Evolutionary conservation across 768 basidiomycete species (phyloP), one percentile per base, ranked within the genome.

Genomic region (Antrodiella citrinella): DNA sequence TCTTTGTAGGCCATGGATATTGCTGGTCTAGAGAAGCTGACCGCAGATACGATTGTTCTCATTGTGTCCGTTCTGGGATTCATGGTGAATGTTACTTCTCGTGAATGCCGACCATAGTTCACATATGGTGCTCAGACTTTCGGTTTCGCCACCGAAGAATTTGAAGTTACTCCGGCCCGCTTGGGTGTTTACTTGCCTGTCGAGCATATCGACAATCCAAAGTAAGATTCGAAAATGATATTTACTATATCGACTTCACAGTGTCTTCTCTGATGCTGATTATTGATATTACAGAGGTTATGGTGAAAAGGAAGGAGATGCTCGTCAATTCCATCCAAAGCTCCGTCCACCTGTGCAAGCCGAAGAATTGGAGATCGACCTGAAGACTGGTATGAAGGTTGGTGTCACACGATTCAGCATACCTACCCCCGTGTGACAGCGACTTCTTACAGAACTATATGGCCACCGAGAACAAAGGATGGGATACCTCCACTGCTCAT

Each of bases 191-290:
- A 88, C 63, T 73, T 86, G 1, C 84, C 84, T 3, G 78, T 81
- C 9, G 81, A 86, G 69, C 86, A 87, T 58, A 86, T 87, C 55
- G 85, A 90, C 60, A 88, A 88, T 56, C 86, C 86, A 1, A 85
- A 82, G 77, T 78, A 57, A 45, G 68, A 47, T 1, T 13, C 30
- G 7, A 35, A n/a, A n/a, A n/a, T n/a, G n/a, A n/a, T n/a, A n/a
- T n/a, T n/a, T n/a, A n/a, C n/a, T n/a, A 38, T 38, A 38, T 43
- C 41, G 18, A 9, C 41, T 43, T 22, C 18, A 9, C n/a, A n/a
- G 41, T 45, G 18, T 56, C 13, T 12, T 22, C n/a, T 13, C 26
- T 25, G 15, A 22, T 38, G 15, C 20, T 13, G 47, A 44, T 26
- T 43, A 26, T 51, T 24, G n/a, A n/a, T 21, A 13, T 2, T 23